phyloP scores from a whole-genome alignment of 2,329 filamentous ascomycete species.

The Penicillium thymicola region DNA sequence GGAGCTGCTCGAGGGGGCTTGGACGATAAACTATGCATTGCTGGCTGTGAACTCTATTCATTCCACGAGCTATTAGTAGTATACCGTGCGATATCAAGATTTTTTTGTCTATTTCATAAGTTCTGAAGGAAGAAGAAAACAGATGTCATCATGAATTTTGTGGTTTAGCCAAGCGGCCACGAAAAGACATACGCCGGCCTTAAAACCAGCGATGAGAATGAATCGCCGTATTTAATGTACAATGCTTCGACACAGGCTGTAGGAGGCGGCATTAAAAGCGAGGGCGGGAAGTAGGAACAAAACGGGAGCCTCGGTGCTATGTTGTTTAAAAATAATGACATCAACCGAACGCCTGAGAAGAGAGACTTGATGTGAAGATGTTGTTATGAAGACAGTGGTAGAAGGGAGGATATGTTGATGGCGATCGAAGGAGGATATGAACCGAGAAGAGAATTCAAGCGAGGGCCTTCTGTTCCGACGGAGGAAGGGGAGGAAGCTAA shows the following conservation, averaged over 20 bases:
- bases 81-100: neutral
- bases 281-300: constrained; percentile 17
- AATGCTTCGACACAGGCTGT: constrained; percentile 25
- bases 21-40: neutral
- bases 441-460: constrained; percentile 27
- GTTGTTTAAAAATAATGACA: constrained; percentile 34
- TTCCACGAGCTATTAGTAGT: neutral
- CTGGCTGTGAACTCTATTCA: neutral
- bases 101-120: neutral
- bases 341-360: constrained; percentile 42
- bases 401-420: constrained; percentile 12
- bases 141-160: neutral
- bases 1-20: neutral
- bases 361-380: constrained; percentile 33
- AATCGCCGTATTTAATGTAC: constrained; percentile 28
- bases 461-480: constrained; percentile 36
- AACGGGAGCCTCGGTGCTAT: constrained; percentile 35
- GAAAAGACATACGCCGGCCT: constrained; percentile 19
- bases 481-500: constrained; percentile 36
- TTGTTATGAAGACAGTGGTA: constrained; percentile 21
- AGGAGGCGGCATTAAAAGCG: constrained; percentile 28
- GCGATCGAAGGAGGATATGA: constrained; percentile 4
- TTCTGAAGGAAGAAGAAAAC: neutral
- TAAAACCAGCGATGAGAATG: constrained; percentile 11
- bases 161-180: constrained; percentile 1